Conservation (phyloP, 2,329 filamentous ascomycete genomes). For the Diaporthe vaccinii region DNA sequence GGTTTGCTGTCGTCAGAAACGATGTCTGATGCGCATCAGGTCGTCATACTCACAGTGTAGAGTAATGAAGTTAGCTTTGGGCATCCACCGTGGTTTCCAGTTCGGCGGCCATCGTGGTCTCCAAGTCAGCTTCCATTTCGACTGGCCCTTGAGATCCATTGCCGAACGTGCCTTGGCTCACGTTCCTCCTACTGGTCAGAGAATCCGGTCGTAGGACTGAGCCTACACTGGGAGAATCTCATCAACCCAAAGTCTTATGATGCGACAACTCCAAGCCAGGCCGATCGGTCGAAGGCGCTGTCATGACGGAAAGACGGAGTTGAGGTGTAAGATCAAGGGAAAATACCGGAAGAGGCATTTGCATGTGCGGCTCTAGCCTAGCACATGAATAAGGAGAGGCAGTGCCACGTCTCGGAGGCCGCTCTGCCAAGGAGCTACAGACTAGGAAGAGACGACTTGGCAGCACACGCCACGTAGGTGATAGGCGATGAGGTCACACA, state of each 20-base stretch:
- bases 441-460: slow-evolving; percentile 27
- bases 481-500: not conserved
- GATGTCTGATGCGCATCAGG: not conserved
- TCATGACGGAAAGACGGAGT: not conserved
- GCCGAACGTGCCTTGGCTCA: not conserved
- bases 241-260: not conserved
- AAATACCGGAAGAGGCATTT: not conserved
- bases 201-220: not conserved
- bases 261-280: not conserved
- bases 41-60: not conserved
- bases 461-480: slow-evolving; percentile 17
- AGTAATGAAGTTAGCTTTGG: slow-evolving; percentile 17
- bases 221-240: not conserved
- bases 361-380: slow-evolving; percentile 16
- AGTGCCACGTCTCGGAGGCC: slow-evolving; percentile 28
- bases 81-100: not conserved
- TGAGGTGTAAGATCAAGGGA: not conserved
- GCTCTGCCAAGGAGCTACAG: slow-evolving; percentile 23
- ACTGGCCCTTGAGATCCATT: not conserved
- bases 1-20: not conserved
- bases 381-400: slow-evolving; percentile 26
- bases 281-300: not conserved
- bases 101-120: not conserved
- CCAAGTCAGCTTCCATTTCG: not conserved
- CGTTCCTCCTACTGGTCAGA: not conserved